A percentile compares a stretch with the other conserved stretches of the same genome.
Evolutionary conservation across 2,329 filamentous ascomycete species (phyloP).

Genomic region (Nemania sp.): DNA sequence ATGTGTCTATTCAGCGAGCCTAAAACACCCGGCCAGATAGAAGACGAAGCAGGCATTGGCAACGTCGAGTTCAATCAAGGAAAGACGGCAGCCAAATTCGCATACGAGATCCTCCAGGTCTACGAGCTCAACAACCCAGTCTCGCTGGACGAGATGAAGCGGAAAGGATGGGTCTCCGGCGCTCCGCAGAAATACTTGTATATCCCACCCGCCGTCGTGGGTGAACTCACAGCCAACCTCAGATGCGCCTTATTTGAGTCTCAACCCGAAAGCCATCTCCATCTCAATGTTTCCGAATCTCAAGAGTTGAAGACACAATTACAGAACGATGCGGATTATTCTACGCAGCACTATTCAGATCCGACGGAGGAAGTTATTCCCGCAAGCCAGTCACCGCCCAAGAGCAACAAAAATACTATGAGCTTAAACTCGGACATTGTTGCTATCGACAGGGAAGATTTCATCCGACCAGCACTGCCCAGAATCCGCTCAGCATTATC

Average conservation of each 20-base stretch:
- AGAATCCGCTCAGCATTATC: constrained; percentile 24
- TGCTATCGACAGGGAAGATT: constrained; percentile 6
- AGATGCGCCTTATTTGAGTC: constrained; percentile 52
- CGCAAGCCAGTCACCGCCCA: constrained; percentile 38
- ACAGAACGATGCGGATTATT: constrained; percentile 49
- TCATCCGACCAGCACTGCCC: constrained; percentile 29
- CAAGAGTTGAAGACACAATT: constrained; percentile 58
- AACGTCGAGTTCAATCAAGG: constrained; percentile 56
- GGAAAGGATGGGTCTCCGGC: constrained; percentile 57
- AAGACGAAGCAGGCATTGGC: constrained; percentile 49
- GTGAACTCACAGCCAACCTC: constrained; percentile 61
- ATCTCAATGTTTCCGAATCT: constrained; percentile 45
- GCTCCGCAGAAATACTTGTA: constrained; percentile 56
- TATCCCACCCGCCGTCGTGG: constrained; percentile 60
- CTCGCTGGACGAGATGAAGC: constrained; percentile 53
- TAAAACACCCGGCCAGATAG: constrained; percentile 52
- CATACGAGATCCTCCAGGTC: constrained; percentile 58
- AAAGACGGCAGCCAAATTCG: constrained; percentile 45
- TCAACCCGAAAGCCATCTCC: constrained; percentile 22
- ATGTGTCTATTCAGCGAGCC: constrained; percentile 59
- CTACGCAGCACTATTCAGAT: constrained; percentile 40
- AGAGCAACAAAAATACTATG: constrained; percentile 14
- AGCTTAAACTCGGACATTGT: too few relatives aligned
- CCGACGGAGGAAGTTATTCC: constrained; percentile 36
- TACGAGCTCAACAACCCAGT: constrained; percentile 66